Evolutionary conservation across 2,329 filamentous ascomycete genomes (phyloP), one percentile per base, ranked within the genome.

Genomic region (Beauveria sp.): DNA sequence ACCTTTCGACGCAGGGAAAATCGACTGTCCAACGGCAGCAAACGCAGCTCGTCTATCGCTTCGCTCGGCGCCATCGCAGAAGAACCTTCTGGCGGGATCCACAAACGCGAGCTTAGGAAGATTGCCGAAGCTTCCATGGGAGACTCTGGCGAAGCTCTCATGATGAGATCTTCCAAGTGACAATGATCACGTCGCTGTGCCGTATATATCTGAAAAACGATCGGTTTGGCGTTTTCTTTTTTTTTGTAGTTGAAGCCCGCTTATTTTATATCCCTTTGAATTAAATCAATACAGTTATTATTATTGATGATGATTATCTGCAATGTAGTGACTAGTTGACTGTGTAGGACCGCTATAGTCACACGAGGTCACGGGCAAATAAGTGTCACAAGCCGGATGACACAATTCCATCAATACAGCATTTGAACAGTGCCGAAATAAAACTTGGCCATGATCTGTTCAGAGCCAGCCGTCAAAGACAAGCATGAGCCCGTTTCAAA

Each of bases 21-120:
- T 24, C 69, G 73, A 42, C 62, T 66, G 28, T 75, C 74, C 5
- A 68, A 72, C 34, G 68, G 71, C 57, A 72, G 73, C 46, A 67
- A 72, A n/a, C 74, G 74, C 26, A 72, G 70, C n/a, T 70, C 69
- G 62, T 74, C 76, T 24, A 69, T 69, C n/a, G 68, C 71, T 4
- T 80, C 79, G 3, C 71, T 82, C 6, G 73, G 77, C 8, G 75
- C 78, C 18, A 82, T 82, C 55, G 75, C 75, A 2, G 79, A 82
- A 65, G 76, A 77, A 52, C 72, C 75, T 6, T n/a, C 52, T 3
- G 34, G 24, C 24, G 46, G 52, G 1, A 16, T 4, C 8, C 52
- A 48, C 3, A 55, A 43, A 34, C 31, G 34, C 12, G 38, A 56
- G 31, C 45, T 55, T 3, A 57, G 24, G 20, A 55, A 56, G 7